Evolutionary conservation across 805 yeast genomes (phyloP).

Genomic region (Candida silvatica): DNA sequence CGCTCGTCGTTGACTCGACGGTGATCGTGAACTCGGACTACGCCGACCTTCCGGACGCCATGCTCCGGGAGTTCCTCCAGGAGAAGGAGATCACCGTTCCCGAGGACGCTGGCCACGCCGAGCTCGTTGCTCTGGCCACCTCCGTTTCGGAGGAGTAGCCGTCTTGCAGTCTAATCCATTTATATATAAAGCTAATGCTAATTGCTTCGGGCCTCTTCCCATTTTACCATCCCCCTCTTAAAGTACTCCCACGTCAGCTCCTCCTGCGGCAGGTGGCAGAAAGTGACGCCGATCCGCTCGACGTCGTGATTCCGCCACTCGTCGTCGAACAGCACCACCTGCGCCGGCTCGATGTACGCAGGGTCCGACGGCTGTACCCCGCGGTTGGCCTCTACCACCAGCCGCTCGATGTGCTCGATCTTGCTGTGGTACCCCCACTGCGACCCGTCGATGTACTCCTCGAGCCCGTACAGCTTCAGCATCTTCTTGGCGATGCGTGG

Average conservation of each 20-base stretch:
- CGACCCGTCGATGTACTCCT: constrained; percentile 42
- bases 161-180: too few relatives aligned
- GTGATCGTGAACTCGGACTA: not conserved
- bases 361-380: constrained; percentile 16
- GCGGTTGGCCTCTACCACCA: constrained; percentile 39
- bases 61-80: constrained; percentile 21
- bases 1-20: constrained; percentile 18
- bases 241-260: constrained; percentile 46
- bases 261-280: constrained; percentile 55
- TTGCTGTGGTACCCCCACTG: constrained; percentile 68
- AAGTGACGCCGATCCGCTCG: constrained; percentile 58
- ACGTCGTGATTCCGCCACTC: constrained; percentile 75
- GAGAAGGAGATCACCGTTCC: constrained; percentile 34
- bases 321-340: constrained; percentile 66
- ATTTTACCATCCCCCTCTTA: constrained; percentile 31
- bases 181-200: not conserved
- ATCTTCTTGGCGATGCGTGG: constrained; percentile 70
- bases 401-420: constrained; percentile 42
- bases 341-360: constrained; percentile 14
- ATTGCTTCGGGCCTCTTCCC: constrained; percentile 19
- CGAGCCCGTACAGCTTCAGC: constrained; percentile 43
- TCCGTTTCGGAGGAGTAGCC: not conserved
- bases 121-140: constrained; percentile 9
- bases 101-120: constrained; percentile 30
- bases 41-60: constrained; percentile 25